These are phyloP conservation scores for Chlorophyllum brunneum DNA, from an alignment of 768 basidiomycete genomes.

Conservation along the genomic window DNA sequence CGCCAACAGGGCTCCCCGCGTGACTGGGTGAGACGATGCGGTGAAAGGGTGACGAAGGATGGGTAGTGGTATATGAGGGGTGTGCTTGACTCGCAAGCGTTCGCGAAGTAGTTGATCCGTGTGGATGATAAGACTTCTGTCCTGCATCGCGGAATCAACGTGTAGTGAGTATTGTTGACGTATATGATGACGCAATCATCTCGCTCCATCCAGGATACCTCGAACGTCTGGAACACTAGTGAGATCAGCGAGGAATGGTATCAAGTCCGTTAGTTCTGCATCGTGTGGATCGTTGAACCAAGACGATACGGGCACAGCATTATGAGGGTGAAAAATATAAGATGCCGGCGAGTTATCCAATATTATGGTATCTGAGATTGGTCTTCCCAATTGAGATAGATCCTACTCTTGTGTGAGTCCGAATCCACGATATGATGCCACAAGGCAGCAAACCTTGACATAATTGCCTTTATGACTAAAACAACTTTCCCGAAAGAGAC, in stretches of 20 bases:
- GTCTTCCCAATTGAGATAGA: constrained; percentile 93
- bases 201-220: constrained; percentile 83
- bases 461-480: constrained; percentile 99
- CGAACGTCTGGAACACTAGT: constrained; percentile 84
- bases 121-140: not conserved
- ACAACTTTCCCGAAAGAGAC: constrained; percentile 96
- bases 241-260: constrained; percentile 91
- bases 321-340: constrained; percentile 99
- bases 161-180: not conserved
- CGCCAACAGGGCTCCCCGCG: not conserved
- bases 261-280: constrained; percentile 92
- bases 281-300: constrained; percentile 99
- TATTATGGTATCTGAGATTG: constrained; percentile 92
- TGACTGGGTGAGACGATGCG: not conserved
- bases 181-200: constrained; percentile 31
- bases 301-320: constrained; percentile 96
- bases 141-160: constrained; percentile 9
- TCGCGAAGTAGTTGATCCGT: constrained; percentile 1
- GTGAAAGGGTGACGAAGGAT: too few relatives aligned
- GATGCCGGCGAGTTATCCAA: constrained; percentile 98
- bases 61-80: not conserved
- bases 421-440: not conserved
- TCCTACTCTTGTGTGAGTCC: constrained; percentile 49
- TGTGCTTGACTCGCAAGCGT: constrained; percentile 3
- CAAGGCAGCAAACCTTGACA: constrained; percentile 69